These are phyloP conservation scores for Fusarium albidum DNA, from an alignment of 2,329 filamentous ascomycete genomes.

Conservation along the genomic window DNA sequence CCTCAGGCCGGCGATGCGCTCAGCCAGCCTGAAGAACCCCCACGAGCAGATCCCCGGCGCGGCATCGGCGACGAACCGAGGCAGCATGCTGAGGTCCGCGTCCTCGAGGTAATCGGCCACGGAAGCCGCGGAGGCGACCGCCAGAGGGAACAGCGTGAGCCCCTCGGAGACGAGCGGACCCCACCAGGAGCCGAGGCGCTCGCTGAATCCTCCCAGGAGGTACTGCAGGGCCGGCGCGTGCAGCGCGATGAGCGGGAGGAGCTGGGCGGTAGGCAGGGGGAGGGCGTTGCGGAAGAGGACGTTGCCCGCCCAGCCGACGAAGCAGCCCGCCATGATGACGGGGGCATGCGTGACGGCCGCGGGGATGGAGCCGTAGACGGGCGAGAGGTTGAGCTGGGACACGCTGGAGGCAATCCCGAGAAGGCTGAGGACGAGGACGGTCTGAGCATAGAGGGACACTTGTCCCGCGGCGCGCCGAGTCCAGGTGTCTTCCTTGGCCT, in stretches of 20 bases:
- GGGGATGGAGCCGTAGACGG: conserved; percentile 88
- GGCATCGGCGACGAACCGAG: conserved; percentile 67
- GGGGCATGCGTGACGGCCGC: conserved; percentile 75
- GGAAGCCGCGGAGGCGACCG: conserved; percentile 69
- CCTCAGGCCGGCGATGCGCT: conserved; percentile 50
- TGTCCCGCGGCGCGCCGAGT: conserved; percentile 48
- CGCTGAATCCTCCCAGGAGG: conserved; percentile 73
- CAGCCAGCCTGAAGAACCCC: conserved; percentile 65
- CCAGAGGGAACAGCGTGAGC: conserved; percentile 75
- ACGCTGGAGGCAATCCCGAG: conserved; percentile 71
- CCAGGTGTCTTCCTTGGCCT: conserved; percentile 46
- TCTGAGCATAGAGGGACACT: conserved; percentile 48
- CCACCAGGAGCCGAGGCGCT: conserved; percentile 68
- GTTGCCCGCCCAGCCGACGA: conserved; percentile 77
- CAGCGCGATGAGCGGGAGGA: conserved; percentile 77
- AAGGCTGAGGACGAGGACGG: conserved; percentile 42
- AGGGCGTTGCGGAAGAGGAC: conserved; percentile 57
- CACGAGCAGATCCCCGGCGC: conserved; percentile 73
- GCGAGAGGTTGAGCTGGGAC: conserved; percentile 80
- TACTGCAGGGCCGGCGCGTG: conserved; percentile 79
- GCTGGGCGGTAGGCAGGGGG: conserved; percentile 56
- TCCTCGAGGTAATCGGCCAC: conserved; percentile 72
- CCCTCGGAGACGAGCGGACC: conserved; percentile 81
- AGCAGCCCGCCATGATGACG: conserved; percentile 70
- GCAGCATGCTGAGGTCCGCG: conserved; percentile 63